Evolutionary conservation across 2,329 filamentous ascomycete genomes (phyloP).

Genomic region (Stemphylium lycopersici): DNA sequence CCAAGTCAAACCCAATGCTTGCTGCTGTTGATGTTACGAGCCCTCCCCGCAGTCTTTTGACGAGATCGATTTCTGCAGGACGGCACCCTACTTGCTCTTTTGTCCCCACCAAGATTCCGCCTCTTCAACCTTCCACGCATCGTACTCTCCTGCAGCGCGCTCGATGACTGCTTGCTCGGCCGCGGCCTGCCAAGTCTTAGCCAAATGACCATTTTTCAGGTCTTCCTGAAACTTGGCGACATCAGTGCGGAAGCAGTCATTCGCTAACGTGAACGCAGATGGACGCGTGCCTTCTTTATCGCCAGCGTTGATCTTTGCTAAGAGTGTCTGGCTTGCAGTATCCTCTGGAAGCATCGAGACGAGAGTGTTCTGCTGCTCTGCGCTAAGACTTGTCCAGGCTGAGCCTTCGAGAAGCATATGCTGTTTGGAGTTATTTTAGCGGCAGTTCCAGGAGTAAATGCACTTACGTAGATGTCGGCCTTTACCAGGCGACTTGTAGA

Average conservation of each 20-base stretch:
- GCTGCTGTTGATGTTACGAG: too few species aligned
- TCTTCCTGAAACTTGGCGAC: conserved; percentile 63
- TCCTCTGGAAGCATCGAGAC: conserved; percentile 33
- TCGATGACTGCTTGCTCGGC: conserved; percentile 60
- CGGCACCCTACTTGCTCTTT: conserved; percentile 49
- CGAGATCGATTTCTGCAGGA: not conserved
- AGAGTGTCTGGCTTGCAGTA: conserved; percentile 19
- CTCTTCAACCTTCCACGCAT: conserved; percentile 61
- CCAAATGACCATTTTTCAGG: conserved; percentile 60
- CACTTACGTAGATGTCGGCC: conserved; percentile 39
- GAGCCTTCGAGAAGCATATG: conserved; percentile 40
- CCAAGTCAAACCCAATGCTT: too few species aligned
- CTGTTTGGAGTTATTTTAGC: conserved; percentile 14
- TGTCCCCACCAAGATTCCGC: conserved; percentile 65
- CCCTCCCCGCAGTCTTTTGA: not conserved
- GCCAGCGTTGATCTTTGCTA: conserved; percentile 20
- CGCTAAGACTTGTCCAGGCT: conserved; percentile 39
- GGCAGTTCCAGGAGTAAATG: too few species aligned
- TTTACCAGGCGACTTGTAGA: conserved; percentile 38
- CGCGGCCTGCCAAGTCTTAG: conserved; percentile 62
- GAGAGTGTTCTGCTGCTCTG: conserved; percentile 27
- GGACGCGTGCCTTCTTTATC: conserved; percentile 27
- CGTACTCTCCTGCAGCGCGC: conserved; percentile 61
- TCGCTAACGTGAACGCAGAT: conserved; percentile 36
- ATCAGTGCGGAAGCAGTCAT: conserved; percentile 58